These are phyloP conservation scores for Alternaria ventricosa DNA, from an alignment of 2,329 filamentous ascomycete species.

Conservation along the genomic window DNA sequence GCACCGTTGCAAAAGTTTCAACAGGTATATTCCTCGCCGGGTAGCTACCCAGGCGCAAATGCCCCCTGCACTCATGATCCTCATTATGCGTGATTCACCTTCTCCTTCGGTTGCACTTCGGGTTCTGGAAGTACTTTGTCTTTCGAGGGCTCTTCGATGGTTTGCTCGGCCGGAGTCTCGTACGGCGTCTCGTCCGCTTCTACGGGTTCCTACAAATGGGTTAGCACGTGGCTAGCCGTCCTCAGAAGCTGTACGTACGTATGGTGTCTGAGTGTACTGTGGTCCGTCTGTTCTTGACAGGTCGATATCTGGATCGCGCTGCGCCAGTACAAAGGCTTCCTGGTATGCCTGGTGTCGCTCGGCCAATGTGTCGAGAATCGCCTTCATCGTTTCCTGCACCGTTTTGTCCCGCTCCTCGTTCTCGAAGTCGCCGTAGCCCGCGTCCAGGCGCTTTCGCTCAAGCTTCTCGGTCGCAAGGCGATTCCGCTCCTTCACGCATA, in stretches of 20 bases:
- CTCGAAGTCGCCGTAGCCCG: constrained; percentile 78
- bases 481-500: constrained; percentile 90
- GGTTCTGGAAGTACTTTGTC: not conserved
- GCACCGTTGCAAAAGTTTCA: not conserved
- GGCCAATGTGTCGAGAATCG: constrained; percentile 83
- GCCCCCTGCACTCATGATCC: not conserved
- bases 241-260: constrained; percentile 20
- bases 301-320: constrained; percentile 56
- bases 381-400: constrained; percentile 78
- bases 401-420: constrained; percentile 65
- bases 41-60: not conserved
- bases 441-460: constrained; percentile 71
- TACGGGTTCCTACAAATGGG: constrained; percentile 22
- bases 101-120: constrained; percentile 20
- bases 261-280: constrained; percentile 33
- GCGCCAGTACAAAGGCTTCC: constrained; percentile 70
- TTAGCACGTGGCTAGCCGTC: constrained; percentile 5
- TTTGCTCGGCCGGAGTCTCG: constrained; percentile 3
- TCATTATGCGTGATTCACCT: constrained; percentile 18
- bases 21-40: not conserved
- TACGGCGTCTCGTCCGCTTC: constrained; percentile 22
- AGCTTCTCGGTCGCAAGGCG: constrained; percentile 77
- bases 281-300: constrained; percentile 31
- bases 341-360: constrained; percentile 90
- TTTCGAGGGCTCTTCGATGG: constrained; percentile 1